Conservation (phyloP, 2,329 filamentous ascomycete genomes). For the Penicillium vulpinum region DNA sequence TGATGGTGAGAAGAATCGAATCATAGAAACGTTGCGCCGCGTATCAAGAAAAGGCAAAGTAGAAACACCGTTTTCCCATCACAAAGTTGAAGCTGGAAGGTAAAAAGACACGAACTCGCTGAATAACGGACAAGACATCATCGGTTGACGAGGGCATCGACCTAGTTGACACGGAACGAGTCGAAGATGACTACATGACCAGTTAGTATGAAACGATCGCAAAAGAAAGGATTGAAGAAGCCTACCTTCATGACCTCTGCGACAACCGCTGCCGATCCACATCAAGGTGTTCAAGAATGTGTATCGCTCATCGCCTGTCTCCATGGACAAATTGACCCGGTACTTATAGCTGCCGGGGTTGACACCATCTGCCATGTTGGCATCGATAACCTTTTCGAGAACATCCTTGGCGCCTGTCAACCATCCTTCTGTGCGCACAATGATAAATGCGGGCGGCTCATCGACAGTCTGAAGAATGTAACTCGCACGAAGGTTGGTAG, state of each 20-base stretch:
- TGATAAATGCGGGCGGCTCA: slow-evolving; percentile 52
- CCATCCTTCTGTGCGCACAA: slow-evolving; percentile 51
- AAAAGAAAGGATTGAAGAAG: background rate
- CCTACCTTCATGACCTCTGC: slow-evolving; percentile 48
- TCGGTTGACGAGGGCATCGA: background rate
- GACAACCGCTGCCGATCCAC: slow-evolving; percentile 53
- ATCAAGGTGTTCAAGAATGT: slow-evolving; percentile 52
- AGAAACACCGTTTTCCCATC: slow-evolving; percentile 27
- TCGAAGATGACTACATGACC: slow-evolving; percentile 35
- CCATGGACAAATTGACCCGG: slow-evolving; percentile 49
- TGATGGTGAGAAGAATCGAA: background rate
- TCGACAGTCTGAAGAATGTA: slow-evolving; percentile 54
- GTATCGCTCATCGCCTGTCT: slow-evolving; percentile 53
- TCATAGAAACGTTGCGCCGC: slow-evolving; percentile 15
- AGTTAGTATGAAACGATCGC: slow-evolving; percentile 6
- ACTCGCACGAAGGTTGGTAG: slow-evolving; percentile 46
- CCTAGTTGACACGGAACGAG: slow-evolving; percentile 40
- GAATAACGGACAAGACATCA: slow-evolving; percentile 21
- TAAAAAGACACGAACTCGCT: slow-evolving; percentile 18
- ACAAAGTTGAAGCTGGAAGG: slow-evolving; percentile 6
- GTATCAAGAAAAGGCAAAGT: slow-evolving; percentile 11
- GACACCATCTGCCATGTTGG: slow-evolving; percentile 46
- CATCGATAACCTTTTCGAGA: slow-evolving; percentile 50
- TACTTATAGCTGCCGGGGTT: slow-evolving; percentile 53
- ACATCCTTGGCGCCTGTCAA: slow-evolving; percentile 51